A percentile compares a stretch with the other conserved stretches of the same genome.
These are phyloP conservation scores for Scheffersomyces ergatensis DNA, from an alignment of 805 yeast genomes.

Conservation along the genomic window DNA sequence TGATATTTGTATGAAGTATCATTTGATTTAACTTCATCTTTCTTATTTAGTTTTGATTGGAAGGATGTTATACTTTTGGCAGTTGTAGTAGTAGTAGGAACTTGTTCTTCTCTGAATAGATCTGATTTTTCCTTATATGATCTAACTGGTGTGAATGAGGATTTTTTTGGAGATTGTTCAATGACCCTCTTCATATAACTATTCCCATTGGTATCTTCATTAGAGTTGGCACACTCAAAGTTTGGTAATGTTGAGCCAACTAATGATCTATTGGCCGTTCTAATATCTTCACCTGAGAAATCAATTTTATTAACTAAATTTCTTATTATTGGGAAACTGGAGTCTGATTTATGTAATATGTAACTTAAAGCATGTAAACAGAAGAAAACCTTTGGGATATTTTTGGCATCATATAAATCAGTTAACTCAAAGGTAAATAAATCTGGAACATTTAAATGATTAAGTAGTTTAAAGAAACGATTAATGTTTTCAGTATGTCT, in stretches of 20 bases:
- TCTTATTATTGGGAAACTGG: conserved; percentile 56
- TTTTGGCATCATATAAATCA: conserved; percentile 87
- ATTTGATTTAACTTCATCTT: not conserved
- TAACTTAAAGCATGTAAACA: conserved; percentile 87
- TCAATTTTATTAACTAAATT: conserved; percentile 60
- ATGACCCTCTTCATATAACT: conserved; percentile 21
- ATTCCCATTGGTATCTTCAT: conserved; percentile 15
- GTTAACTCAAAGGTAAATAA: conserved; percentile 88
- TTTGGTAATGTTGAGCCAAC: conserved; percentile 74
- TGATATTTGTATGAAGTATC: not conserved
- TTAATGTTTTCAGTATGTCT: conserved; percentile 92
- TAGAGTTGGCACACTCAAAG: conserved; percentile 47
- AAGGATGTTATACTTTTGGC: not conserved
- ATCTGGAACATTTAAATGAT: conserved; percentile 74
- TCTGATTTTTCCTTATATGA: not conserved
- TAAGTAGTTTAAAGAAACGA: conserved; percentile 69
- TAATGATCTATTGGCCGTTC: conserved; percentile 65
- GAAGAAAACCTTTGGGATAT: conserved; percentile 90
- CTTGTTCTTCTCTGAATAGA: conserved; percentile 3
- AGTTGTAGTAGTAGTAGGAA: too few species aligned
- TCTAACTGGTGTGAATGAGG: not conserved
- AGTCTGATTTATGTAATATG: conserved; percentile 56
- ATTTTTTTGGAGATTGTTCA: conserved; percentile 10
- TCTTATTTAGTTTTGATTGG: not conserved
- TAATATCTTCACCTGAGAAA: conserved; percentile 68